A percentile compares a stretch with the other conserved stretches of the same genome.
Conservation (phyloP, 2,329 filamentous ascomycete species). For the Aspergillus jensenii region DNA sequence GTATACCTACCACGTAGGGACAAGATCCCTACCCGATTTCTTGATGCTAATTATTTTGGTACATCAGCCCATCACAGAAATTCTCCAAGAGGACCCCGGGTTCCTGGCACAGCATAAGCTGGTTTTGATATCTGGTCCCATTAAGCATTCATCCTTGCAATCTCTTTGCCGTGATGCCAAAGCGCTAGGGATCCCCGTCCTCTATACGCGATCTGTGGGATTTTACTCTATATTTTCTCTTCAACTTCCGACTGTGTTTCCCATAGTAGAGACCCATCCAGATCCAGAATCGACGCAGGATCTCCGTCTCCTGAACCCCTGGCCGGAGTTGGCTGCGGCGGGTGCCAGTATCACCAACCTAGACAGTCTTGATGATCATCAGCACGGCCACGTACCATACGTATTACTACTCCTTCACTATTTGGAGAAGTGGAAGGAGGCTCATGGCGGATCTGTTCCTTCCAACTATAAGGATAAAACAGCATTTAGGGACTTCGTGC, state of each 20-base stretch:
- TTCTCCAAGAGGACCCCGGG: conserved; percentile 36
- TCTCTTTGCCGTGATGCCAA: conserved; percentile 52
- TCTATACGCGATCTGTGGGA: conserved; percentile 84
- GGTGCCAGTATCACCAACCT: conserved; percentile 65
- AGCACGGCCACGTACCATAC: conserved; percentile 91
- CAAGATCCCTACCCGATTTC: neutral
- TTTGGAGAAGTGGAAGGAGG: conserved; percentile 73
- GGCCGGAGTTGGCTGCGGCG: conserved; percentile 75
- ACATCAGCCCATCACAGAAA: conserved; percentile 36
- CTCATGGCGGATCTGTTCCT: conserved; percentile 68
- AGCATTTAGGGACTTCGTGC: conserved; percentile 72
- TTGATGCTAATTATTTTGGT: conserved; percentile 10
- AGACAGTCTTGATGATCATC: conserved; percentile 68
- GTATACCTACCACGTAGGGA: conserved; percentile 42
- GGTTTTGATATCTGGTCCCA: conserved; percentile 61
- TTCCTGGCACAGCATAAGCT: conserved; percentile 55
- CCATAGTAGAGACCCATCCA: conserved; percentile 93
- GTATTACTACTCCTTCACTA: conserved; percentile 79
- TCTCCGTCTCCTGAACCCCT: conserved; percentile 78
- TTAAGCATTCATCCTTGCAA: conserved; percentile 53
- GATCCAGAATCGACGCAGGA: conserved; percentile 83
- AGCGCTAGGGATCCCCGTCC: conserved; percentile 66
- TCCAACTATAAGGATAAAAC: conserved; percentile 80
- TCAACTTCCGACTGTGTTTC: conserved; percentile 73
- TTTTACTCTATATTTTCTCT: conserved; percentile 91